A percentile compares a stretch with the other conserved stretches of the same genome.
Conservation (phyloP, 768 basidiomycete genomes). For the Paxillus ammoniavirescens region DNA sequence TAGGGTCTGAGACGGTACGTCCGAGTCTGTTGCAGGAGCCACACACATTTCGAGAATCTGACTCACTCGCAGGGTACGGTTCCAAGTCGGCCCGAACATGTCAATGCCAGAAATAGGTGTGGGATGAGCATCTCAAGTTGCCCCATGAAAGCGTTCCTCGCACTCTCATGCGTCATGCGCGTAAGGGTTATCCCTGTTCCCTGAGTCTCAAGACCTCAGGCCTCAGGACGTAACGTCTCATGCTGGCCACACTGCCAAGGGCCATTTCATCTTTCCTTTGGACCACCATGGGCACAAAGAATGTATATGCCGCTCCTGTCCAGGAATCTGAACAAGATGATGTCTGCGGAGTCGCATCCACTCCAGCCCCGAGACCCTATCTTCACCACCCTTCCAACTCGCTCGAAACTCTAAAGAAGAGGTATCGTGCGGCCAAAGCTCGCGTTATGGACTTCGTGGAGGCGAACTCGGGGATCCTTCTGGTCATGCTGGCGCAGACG, state of each 20-base stretch:
- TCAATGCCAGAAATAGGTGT: too few species aligned
- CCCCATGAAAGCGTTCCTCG: too few species aligned
- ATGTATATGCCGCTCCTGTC: not conserved
- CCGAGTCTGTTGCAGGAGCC: too few species aligned
- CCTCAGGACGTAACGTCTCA: too few species aligned
- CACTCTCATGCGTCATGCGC: too few species aligned
- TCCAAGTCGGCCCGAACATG: too few species aligned
- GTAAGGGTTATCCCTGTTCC: too few species aligned
- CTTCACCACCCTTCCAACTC: not conserved
- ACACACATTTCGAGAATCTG: too few species aligned
- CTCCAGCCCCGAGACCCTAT: not conserved
- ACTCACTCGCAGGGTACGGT: too few species aligned
- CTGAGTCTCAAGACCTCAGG: too few species aligned
- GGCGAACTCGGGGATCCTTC: conserved; percentile 56
- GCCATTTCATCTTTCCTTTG: not conserved
- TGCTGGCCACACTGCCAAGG: not conserved
- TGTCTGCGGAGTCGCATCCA: not conserved
- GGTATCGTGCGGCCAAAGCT: conserved; percentile 1
- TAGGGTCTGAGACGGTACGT: too few species aligned
- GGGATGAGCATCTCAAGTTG: too few species aligned
- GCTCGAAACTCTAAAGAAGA: not conserved
- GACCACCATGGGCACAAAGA: not conserved
- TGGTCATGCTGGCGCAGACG: conserved; percentile 55
- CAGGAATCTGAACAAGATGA: not conserved
- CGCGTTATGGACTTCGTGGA: conserved; percentile 9